These are phyloP conservation scores for Phyllosticta capitalensis DNA, from an alignment of 2,329 filamentous ascomycete species.

Conservation along the genomic window DNA sequence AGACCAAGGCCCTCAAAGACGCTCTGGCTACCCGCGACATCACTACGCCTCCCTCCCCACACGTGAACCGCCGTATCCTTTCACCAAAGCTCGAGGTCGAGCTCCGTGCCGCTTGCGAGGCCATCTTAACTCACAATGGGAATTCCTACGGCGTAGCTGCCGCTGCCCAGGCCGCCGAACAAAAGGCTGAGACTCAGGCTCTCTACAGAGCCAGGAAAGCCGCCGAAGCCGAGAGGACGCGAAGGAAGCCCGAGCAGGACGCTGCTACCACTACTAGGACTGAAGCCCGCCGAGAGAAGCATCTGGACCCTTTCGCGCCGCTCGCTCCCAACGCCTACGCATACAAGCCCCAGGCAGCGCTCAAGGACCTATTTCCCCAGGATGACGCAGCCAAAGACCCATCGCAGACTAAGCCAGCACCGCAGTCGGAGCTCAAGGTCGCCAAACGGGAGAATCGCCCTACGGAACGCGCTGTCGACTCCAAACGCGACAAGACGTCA, in stretches of 20 bases:
- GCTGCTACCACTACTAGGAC: slow-evolving; percentile 15
- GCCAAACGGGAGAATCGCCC: not conserved
- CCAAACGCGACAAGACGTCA: not conserved
- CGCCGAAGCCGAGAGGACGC: slow-evolving; percentile 15
- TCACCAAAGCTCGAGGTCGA: slow-evolving; percentile 34
- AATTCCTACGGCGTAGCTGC: slow-evolving; percentile 28
- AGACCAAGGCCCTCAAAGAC: slow-evolving; percentile 20
- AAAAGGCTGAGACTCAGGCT: slow-evolving; percentile 26
- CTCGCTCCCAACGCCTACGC: slow-evolving; percentile 16
- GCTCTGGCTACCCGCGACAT: slow-evolving; percentile 22
- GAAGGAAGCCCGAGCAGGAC: slow-evolving; percentile 13
- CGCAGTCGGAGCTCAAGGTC: slow-evolving; percentile 17
- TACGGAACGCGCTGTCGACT: slow-evolving; percentile 12
- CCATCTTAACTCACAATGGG: slow-evolving; percentile 33
- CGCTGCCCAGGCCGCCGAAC: slow-evolving; percentile 19
- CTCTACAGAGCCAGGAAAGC: slow-evolving; percentile 15
- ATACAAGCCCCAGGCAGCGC: slow-evolving; percentile 17
- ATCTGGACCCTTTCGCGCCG: slow-evolving; percentile 18
- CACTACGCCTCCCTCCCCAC: slow-evolving; percentile 29
- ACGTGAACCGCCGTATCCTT: slow-evolving; percentile 35
- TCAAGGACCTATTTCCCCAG: slow-evolving; percentile 20
- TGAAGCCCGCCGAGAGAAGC: slow-evolving; percentile 18
- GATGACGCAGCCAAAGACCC: slow-evolving; percentile 10
- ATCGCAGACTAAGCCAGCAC: slow-evolving; percentile 11
- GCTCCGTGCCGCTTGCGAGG: slow-evolving; percentile 35